Percentiles rank a stretch among this genome's conserved stretches.
Conservation (phyloP, 495 filamentous ascomycete genomes). For the Penicillium silybi region DNA sequence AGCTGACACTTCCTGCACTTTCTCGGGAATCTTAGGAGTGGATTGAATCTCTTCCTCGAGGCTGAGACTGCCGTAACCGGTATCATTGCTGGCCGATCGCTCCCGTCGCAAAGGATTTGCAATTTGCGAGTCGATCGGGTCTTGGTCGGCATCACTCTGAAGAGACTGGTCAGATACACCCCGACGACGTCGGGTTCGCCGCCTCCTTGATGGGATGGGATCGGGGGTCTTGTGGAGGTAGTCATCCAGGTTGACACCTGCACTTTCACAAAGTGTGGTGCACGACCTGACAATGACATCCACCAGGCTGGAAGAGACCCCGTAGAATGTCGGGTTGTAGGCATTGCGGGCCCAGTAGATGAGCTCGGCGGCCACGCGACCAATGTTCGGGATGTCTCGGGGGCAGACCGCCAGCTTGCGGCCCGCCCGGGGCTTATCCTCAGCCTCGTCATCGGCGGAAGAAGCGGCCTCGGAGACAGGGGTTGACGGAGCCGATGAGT, state of each 20-base stretch:
- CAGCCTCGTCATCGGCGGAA: constrained; percentile 33
- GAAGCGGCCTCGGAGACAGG: constrained; percentile 18
- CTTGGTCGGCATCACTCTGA: constrained; percentile 23
- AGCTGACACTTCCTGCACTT: constrained; percentile 4
- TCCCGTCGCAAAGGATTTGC: constrained; percentile 19
- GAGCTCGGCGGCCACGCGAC: constrained; percentile 41
- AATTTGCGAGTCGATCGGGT: constrained; percentile 1
- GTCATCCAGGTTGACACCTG: constrained; percentile 38
- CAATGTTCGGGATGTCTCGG: constrained; percentile 34
- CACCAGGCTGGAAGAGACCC: constrained; percentile 36
- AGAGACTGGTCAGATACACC: constrained; percentile 12
- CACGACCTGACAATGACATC: constrained; percentile 41
- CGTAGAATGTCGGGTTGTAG: constrained; percentile 46
- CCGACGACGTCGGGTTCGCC: constrained; percentile 14
- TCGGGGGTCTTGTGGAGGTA: constrained; percentile 19
- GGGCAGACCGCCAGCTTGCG: constrained; percentile 16
- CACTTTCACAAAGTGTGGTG: constrained; percentile 32
- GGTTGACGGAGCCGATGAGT: constrained; percentile 30
- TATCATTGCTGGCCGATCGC: constrained; percentile 29
- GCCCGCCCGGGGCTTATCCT: constrained; percentile 19
- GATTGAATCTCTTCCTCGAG: constrained; percentile 20
- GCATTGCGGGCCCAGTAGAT: constrained; percentile 48
- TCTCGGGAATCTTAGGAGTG: constrained; percentile 1
- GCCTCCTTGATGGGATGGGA: constrained; percentile 5
- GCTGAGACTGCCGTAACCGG: constrained; percentile 31